Base-by-base conservation (phyloP, 2,329 filamentous ascomycete genomes). In the Colletotrichum cuscutae region DNA sequence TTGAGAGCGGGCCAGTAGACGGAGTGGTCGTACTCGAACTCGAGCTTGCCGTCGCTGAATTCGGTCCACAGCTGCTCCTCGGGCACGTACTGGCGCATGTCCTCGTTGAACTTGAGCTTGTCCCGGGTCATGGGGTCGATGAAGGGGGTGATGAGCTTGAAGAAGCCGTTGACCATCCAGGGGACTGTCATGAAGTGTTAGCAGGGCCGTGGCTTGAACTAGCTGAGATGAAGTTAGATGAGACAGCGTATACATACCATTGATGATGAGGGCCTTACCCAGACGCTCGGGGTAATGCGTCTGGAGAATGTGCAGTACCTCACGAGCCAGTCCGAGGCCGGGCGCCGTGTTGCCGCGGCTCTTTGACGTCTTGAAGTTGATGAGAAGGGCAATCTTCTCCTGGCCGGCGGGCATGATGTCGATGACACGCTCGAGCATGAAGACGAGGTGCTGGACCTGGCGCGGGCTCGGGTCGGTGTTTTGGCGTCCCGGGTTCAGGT, bases 81-180 rank as follows among this genome's bases (percentile, higher is more conserved):
- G 5, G 95, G 95, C 24, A 99, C 93, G 81, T 95, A 95, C 76
- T 93, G 87, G 77, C 88, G 89, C 86, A 98, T 92, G 80, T 97
- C 93, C 82, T 98, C 95, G 86, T 98, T 98, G 88, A 98, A 98
- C 86, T 97, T 97, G 85, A 99, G 92, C 87, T 99, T 99, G 79
- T 97, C 92, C 71, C 94, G 91, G 11, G 97, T 99, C 78, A 95
- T 86, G 8, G 97, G 97, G 83, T 99, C 97, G 84, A 99, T 98
- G 84, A 99, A 98, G 52, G 96, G 95, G 5, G 91, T 95, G 84
- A 99, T 95, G 78, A 98, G 86, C 84, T 97, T 98, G 89, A 98
- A 97, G 88, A 99, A 99, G 63, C 94, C 94, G 82, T 90, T 92
- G 74, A 98, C 94, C 75, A 97, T 89, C 91, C 94, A 98, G 0